phyloP scores from a whole-genome alignment of 2,329 filamentous ascomycete species.

The Aspergillus clavatus region DNA sequence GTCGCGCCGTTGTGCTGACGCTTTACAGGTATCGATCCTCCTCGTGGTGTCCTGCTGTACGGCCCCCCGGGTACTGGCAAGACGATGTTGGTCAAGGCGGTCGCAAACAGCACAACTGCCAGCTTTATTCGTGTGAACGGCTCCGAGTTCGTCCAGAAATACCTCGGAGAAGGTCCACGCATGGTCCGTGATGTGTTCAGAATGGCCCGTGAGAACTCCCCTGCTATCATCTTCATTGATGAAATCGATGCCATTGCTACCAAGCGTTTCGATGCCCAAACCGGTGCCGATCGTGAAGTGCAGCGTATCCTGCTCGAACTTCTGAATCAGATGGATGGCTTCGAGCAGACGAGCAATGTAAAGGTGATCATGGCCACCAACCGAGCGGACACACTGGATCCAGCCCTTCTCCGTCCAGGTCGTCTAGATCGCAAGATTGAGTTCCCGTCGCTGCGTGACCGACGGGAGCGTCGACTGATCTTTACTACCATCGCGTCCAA shows the following conservation, averaged over 20 bases:
- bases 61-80: slow-evolving; percentile 94
- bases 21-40: slow-evolving; percentile 71
- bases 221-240: slow-evolving; percentile 98
- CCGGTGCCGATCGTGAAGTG: slow-evolving; percentile 93
- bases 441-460: slow-evolving; percentile 90
- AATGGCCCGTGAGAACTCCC: slow-evolving; percentile 97
- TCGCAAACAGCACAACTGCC: slow-evolving; percentile 95
- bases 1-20: slow-evolving; percentile 16
- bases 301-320: slow-evolving; percentile 97
- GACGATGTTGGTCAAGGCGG: slow-evolving; percentile 96
- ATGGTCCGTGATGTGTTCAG: slow-evolving; percentile 99
- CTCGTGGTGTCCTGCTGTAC: slow-evolving; percentile 91
- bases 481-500: slow-evolving; percentile 95
- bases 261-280: slow-evolving; percentile 98
- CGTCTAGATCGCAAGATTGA: slow-evolving; percentile 98
- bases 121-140: slow-evolving; percentile 98
- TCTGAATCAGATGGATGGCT: slow-evolving; percentile 99
- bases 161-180: slow-evolving; percentile 91
- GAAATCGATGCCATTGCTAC: slow-evolving; percentile 99
- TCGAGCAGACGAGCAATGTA: slow-evolving; percentile 97
- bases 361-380: slow-evolving; percentile 99
- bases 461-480: slow-evolving; percentile 90
- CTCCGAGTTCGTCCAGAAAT: slow-evolving; percentile 98
- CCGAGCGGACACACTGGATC: slow-evolving; percentile 93
- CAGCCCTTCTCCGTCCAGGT: slow-evolving; percentile 86